Evolutionary conservation across 2,329 filamentous ascomycete species (phyloP).

Genomic region (Lachnellula subtilissima): DNA sequence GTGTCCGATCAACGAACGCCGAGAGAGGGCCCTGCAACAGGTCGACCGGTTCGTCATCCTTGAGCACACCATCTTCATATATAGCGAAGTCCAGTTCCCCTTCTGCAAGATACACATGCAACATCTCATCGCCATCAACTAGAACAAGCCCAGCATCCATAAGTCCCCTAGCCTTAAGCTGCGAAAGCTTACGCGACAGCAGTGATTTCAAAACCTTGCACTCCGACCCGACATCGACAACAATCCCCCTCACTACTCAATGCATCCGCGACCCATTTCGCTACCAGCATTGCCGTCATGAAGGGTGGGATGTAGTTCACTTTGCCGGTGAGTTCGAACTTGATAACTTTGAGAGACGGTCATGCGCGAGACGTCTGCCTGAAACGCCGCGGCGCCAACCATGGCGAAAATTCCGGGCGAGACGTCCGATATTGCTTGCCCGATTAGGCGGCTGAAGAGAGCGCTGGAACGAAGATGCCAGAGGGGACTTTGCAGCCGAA

Average conservation of each 20-base stretch:
- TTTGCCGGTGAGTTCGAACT: slow-evolving; percentile 58
- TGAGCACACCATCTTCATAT: slow-evolving; percentile 18
- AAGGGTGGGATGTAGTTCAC: slow-evolving; percentile 53
- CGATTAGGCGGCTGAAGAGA: slow-evolving; percentile 52
- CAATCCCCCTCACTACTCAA: slow-evolving; percentile 51
- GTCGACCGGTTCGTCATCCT: slow-evolving; percentile 30
- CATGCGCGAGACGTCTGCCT: slow-evolving; percentile 55
- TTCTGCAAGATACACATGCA: slow-evolving; percentile 52
- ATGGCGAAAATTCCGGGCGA: slow-evolving; percentile 57
- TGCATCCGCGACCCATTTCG: slow-evolving; percentile 54
- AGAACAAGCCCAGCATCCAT: slow-evolving; percentile 55
- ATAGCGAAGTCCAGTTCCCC: slow-evolving; percentile 49
- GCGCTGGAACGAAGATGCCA: slow-evolving; percentile 56
- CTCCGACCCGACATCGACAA: slow-evolving; percentile 39
- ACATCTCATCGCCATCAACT: slow-evolving; percentile 41
- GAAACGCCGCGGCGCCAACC: slow-evolving; percentile 54
- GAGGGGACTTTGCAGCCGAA: slow-evolving; percentile 57
- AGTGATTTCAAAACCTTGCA: slow-evolving; percentile 39
- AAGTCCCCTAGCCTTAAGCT: slow-evolving; percentile 45
- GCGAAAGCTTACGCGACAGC: slow-evolving; percentile 41
- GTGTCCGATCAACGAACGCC: slow-evolving; percentile 49
- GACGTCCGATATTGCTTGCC: slow-evolving; percentile 35
- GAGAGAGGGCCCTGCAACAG: slow-evolving; percentile 34
- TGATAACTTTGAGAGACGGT: slow-evolving; percentile 56
- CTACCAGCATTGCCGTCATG: slow-evolving; percentile 55